Base-by-base conservation (phyloP, 768 basidiomycete genomes). In the Hygrophorus russula region DNA sequence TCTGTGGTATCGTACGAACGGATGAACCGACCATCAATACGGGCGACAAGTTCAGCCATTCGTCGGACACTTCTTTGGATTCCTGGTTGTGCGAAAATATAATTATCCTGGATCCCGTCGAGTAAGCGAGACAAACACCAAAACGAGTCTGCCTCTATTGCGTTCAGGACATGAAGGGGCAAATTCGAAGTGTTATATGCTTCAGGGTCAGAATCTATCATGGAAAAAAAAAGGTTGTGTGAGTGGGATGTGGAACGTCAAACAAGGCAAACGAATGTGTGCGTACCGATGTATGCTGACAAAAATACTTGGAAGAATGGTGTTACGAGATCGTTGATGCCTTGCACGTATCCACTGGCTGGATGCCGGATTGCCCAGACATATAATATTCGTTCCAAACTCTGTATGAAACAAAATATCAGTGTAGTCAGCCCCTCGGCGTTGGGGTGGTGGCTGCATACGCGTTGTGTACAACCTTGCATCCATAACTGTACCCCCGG, bases 341-440 rank as follows among this genome's bases (percentile, higher is more conserved):
- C 96, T 62, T 99, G 96, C 4, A 99, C 96, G 61, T 99, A 98
- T 8, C 96, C 96, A 47, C 88, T 92, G 3, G 96, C 94, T 0
- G 96, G 96, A 67, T 98, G 96, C 51, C 96, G 78, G 56, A 98
- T 96, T 10, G 96, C 96, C 94, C 96, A 98, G 13, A 99, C 93
- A 53, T 98, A 99, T 27, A 99, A 66, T 46, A 99, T 91, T 40
- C 92, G 74, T 63, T 98, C 96, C 32, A 99, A 68, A 54, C 88
- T 81, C 91, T 94, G 62, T 46, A 49, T 49, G 50, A 44, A 48
- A 46, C 52, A 42, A 35, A 41, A 35, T 36, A 27, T 40, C 10
- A 7, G 35, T 31, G 18, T 34, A 42, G 41, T 39, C 18, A 5
- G 27, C 14, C 29, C 30, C 39, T 39, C 38, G 14, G 39, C 14